Evolutionary conservation across 2,329 filamentous ascomycete genomes (phyloP).

Genomic region (Nannizziopsis arthrosporioides): DNA sequence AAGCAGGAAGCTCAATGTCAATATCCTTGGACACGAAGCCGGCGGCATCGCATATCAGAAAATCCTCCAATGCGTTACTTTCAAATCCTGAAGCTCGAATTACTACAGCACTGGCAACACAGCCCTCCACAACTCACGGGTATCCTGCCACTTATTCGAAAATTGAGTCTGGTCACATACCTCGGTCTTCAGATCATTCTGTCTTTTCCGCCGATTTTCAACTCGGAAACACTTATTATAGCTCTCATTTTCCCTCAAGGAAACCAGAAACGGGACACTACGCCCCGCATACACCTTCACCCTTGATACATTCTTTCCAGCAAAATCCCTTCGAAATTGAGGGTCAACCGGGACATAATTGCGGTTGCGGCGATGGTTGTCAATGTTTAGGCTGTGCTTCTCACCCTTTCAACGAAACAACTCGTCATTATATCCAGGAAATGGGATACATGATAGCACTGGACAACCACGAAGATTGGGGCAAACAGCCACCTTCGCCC

Average conservation of each 20-base stretch:
- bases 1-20: not conserved
- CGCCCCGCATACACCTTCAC: not conserved
- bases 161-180: not conserved
- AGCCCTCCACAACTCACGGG: not conserved
- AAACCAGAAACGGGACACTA: not conserved
- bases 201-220: not conserved
- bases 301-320: not conserved
- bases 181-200: not conserved
- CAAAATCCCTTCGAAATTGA: conserved; percentile 1
- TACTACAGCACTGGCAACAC: not conserved
- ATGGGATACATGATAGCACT: conserved; percentile 35
- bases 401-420: conserved; percentile 38
- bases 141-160: not conserved
- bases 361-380: conserved; percentile 36
- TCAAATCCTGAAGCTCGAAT: not conserved
- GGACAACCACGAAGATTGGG: conserved; percentile 17
- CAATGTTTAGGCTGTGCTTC: conserved; percentile 37
- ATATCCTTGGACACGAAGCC: not conserved
- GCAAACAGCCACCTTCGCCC: conserved; percentile 17
- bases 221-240: not conserved
- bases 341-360: conserved; percentile 24
- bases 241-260: not conserved
- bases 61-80: not conserved
- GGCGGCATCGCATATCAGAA: not conserved
- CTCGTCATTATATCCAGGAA: conserved; percentile 35